phyloP scores from a whole-genome alignment of 129 eudicot species.

The Flaveria linearis region DNA sequence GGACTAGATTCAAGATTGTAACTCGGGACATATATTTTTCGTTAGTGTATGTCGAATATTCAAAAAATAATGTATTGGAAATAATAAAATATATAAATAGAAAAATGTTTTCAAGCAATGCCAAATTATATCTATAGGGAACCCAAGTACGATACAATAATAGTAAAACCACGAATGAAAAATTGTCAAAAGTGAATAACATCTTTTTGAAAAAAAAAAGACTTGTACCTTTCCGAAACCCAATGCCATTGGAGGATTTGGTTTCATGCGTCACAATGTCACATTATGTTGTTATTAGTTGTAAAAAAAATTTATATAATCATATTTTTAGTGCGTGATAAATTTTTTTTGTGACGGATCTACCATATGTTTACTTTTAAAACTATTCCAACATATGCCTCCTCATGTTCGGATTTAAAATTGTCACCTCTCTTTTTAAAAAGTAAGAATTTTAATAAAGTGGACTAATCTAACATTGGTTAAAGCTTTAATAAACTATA shows the following conservation, averaged over 20 bases:
- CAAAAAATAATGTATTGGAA: too few species aligned
- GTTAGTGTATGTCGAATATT: too few species aligned
- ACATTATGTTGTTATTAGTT: not conserved
- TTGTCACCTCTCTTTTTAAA: too few species aligned
- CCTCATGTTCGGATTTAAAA: too few species aligned
- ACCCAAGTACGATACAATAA: not conserved
- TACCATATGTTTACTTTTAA: too few species aligned
- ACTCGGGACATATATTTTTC: too few species aligned
- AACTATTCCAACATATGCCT: too few species aligned
- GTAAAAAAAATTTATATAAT: not conserved
- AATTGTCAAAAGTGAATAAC: constrained; percentile 1
- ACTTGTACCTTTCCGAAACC: not conserved
- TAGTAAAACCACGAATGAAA: not conserved
- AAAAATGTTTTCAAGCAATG: too few species aligned
- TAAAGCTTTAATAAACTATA: not conserved
- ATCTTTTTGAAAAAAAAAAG: not conserved
- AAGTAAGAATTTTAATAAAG: too few species aligned
- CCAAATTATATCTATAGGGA: not conserved
- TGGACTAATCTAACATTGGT: too few species aligned
- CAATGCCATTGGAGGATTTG: not conserved
- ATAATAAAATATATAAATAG: too few species aligned
- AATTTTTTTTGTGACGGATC: not conserved
- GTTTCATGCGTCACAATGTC: not conserved
- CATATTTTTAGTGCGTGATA: not conserved
- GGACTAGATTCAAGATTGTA: too few species aligned